Evolutionary conservation across 23 red algal genomes (phyloP), one percentile per base, ranked within the genome.

Genomic region (Chondrus crispus): DNA sequence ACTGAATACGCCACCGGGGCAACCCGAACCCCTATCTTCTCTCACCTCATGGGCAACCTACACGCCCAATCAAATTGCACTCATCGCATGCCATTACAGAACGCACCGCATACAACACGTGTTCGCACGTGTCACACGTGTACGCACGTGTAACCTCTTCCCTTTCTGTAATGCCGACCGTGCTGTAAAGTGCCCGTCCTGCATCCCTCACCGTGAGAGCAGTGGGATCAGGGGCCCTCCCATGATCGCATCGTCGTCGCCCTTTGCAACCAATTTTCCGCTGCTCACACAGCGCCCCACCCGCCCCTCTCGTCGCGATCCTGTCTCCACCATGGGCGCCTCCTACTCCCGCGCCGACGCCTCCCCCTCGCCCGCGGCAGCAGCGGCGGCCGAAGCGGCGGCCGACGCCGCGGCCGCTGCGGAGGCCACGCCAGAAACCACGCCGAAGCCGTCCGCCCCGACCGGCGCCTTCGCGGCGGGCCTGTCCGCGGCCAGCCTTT

Each of bases 271-370:
- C 18, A 22, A 7, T 66, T 66, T 19, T n/a, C 9, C 7, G 18
- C 18, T 32, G 7, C 7, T 32, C 60, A 9, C 60, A 32, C 7
- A 7, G 26, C 60, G 26, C 18, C 18, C 60, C 60, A 32, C 18
- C 60, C 26, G 26, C 60, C 26, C 7, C 60, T 66, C 18, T 66
- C 35, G n/a, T n/a, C n/a, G n/a, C n/a, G 70, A 29, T 62, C 11
- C 62, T 32, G 26, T 2, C 3, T 10, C 18, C 51, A 36, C 5
- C 6, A 90, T 90, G 86, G 86, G 86, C 16, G 24, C 86, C 35
- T 33, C 68, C 4, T 81, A 57, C 29, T 90, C 86, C 51, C 86
- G 86, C 24, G 70, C 86, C 2, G 86, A 90, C 48, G 72, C 86
- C 47, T 26, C 43, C 14, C 33, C 43, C 7, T 68, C 45, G 28